Base-by-base conservation (phyloP, 345 rosid species). In the Aethionema arabicum region DNA sequence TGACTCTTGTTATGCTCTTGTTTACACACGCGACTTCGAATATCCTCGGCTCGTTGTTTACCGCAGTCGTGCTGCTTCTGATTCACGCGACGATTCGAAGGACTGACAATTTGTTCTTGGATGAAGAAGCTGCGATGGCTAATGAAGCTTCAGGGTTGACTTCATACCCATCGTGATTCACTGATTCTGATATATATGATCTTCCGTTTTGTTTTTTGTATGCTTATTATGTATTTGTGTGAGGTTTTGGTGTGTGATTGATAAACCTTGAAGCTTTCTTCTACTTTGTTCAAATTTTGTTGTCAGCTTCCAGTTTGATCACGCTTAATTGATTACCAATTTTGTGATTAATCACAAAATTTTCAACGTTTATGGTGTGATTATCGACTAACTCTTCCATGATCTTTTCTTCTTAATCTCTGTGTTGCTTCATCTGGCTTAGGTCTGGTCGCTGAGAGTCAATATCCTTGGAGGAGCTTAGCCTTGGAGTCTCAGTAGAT, bases 21-120 rank as follows among this genome's bases (percentile, higher is more conserved):
- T 56, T 91, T 66, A 91, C 96, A 0, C 48, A 64, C 11, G 98
- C 88, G 2, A 78, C 91, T 35, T 6, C 37, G 59, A 86, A 88
- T 41, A 77, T 88, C 4, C 8, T 91, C 44, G 76, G 75, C 50
- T 74, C 96, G n/a, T 44, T 91, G 36, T 14, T 72, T 44, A 52
- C 79, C 1, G 92, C 84, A 3, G 79, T n/a, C 41, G 90, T 68
- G 11, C 6, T 82, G 38, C 78, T 88, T 27, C 10, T 69, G 78
- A n/a, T 79, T 8, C 98, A 88, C 13, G 90, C 85, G 36, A 80
- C 73, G 16, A 27, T 84, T 12, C 80, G 98, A 73, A 83, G 63
- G 74, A 78, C 71, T 5, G 95, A 91, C 15, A 82, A 86, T 70
- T 60, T 84, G 83, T 66, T 58, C 45, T 42, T 72, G 27, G 95